Conservation (phyloP, 2,329 filamentous ascomycete species). For the Blastomyces emzantsi region DNA sequence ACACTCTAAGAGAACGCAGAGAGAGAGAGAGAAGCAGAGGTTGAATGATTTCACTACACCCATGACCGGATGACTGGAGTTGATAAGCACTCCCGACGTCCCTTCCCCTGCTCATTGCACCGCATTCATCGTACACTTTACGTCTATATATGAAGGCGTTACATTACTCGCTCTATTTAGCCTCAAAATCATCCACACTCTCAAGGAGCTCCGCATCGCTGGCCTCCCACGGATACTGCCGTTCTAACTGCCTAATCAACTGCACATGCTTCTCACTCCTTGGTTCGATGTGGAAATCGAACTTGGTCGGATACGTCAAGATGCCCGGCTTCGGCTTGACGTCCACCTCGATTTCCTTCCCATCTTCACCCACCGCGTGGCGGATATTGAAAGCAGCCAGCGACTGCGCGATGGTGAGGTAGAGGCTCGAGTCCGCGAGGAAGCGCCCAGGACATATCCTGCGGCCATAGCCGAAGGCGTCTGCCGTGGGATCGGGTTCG, state of each 20-base stretch:
- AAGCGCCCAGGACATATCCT: constrained; percentile 36
- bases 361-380: constrained; percentile 30
- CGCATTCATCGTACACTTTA: background rate
- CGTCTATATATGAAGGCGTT: background rate
- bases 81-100: background rate
- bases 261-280: constrained; percentile 26
- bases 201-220: constrained; percentile 27
- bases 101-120: background rate
- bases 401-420: constrained; percentile 35
- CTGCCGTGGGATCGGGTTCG: constrained; percentile 31
- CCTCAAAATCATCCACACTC: constrained; percentile 9
- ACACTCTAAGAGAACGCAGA: background rate
- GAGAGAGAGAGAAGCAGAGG: background rate
- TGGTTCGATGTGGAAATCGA: constrained; percentile 26
- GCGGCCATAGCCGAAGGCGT: constrained; percentile 34
- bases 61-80: background rate
- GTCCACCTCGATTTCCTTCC: constrained; percentile 29
- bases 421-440: constrained; percentile 37
- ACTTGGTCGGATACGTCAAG: constrained; percentile 32
- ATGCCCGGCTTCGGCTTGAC: constrained; percentile 30
- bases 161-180: background rate
- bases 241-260: constrained; percentile 29
- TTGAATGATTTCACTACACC: background rate
- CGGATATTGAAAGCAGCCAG: constrained; percentile 41
- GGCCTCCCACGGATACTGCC: constrained; percentile 32